A percentile compares a stretch with the other conserved stretches of the same genome.
These are phyloP conservation scores for Thalassiosira mediterranea DNA, from an alignment of 352 stramenopile species.

Conservation along the genomic window DNA sequence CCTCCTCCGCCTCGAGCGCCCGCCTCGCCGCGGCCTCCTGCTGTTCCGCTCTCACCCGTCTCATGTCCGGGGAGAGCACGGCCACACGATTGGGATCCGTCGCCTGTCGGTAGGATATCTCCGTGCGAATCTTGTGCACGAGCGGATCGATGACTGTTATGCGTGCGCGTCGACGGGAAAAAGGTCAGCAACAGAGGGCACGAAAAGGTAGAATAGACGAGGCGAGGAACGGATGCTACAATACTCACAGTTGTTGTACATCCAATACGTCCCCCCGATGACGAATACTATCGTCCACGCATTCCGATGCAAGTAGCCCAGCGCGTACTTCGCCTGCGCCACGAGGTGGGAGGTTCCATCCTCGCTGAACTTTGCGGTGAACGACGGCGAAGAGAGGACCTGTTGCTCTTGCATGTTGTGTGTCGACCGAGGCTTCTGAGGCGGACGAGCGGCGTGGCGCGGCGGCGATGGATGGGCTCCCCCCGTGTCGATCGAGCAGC, in stretches of 20 bases:
- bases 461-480: too few species aligned
- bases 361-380: too few species aligned
- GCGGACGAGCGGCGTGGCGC: too few species aligned
- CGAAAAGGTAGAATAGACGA: background rate
- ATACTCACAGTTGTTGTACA: constrained; percentile 33
- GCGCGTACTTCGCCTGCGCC: background rate
- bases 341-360: background rate
- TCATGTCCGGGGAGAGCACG: constrained; percentile 49
- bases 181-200: background rate
- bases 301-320: constrained; percentile 44
- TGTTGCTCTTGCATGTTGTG: too few species aligned
- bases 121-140: constrained; percentile 23
- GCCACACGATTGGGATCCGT: constrained; percentile 50
- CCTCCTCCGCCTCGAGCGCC: constrained; percentile 30
- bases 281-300: constrained; percentile 58
- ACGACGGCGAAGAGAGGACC: too few species aligned
- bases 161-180: background rate
- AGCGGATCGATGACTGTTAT: constrained; percentile 42
- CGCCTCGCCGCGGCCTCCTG: constrained; percentile 23
- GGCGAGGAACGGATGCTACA: background rate
- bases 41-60: constrained; percentile 42
- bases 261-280: constrained; percentile 19
- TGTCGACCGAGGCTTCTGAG: too few species aligned
- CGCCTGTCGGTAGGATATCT: constrained; percentile 44
- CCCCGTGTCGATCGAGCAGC: too few species aligned